Evolutionary conservation across 805 yeast species (phyloP).

Genomic region (Metschnikowia sp.): DNA sequence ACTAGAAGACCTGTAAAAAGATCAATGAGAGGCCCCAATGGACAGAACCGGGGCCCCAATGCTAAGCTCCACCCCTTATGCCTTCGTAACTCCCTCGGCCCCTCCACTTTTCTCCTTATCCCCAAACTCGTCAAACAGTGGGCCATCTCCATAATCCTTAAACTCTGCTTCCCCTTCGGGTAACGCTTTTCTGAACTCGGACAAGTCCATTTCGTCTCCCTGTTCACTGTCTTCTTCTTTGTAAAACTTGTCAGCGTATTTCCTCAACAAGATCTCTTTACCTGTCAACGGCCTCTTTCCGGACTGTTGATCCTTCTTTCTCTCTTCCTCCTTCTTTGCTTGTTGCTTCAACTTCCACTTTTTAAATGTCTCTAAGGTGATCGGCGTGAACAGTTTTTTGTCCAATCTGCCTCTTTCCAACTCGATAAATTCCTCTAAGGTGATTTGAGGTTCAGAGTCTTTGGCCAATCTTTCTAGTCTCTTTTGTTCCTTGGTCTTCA

Average conservation of each 20-base stretch:
- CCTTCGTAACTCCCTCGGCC: slow-evolving; percentile 2
- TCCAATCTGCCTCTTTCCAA: slow-evolving; percentile 87
- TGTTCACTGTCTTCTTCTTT: slow-evolving; percentile 49
- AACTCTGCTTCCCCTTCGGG: slow-evolving; percentile 49
- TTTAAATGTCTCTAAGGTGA: slow-evolving; percentile 73
- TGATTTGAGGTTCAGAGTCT: slow-evolving; percentile 82
- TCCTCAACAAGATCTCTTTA: slow-evolving; percentile 61
- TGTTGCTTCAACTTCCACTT: slow-evolving; percentile 78
- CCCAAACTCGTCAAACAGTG: slow-evolving; percentile 14
- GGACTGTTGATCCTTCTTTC: slow-evolving; percentile 27
- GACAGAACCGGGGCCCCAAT: slow-evolving; percentile 3
- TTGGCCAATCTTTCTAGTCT: slow-evolving; percentile 81
- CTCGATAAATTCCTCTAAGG: slow-evolving; percentile 93
- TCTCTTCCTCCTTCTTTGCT: slow-evolving; percentile 48
- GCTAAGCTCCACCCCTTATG: slow-evolving; percentile 4
- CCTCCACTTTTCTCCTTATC: slow-evolving; percentile 2
- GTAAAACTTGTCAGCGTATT: slow-evolving; percentile 54
- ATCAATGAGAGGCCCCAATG: slow-evolving; percentile 6
- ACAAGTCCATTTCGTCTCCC: slow-evolving; percentile 54
- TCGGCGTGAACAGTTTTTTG: slow-evolving; percentile 73
- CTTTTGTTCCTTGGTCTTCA: slow-evolving; percentile 96
- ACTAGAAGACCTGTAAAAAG: slow-evolving; percentile 3
- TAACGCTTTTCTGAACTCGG: slow-evolving; percentile 51
- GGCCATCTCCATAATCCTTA: slow-evolving; percentile 71
- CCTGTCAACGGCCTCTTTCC: slow-evolving; percentile 59